Percentiles rank a stretch among this genome's conserved stretches.
phyloP scores from a whole-genome alignment of 2,329 filamentous ascomycete genomes.

The Diplodia sapinea region DNA sequence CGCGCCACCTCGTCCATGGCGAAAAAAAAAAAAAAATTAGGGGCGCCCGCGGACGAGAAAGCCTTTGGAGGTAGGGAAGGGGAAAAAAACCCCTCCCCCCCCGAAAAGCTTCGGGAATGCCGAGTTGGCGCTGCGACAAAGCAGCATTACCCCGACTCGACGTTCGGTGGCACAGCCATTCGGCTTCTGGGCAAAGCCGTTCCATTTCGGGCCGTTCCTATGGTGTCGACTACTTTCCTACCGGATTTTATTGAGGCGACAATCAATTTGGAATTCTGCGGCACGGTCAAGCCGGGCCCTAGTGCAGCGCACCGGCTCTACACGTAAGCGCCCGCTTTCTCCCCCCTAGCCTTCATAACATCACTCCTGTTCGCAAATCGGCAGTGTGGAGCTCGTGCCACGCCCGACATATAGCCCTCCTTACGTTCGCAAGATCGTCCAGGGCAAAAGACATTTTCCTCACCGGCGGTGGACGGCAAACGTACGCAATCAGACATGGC shows the following conservation, averaged over 20 bases:
- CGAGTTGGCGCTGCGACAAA: not conserved
- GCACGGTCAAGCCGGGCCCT: not conserved
- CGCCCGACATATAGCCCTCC: not conserved
- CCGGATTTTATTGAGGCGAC: not conserved
- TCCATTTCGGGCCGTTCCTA: constrained; percentile 10
- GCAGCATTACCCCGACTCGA: too few relatives aligned
- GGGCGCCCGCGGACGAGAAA: not conserved
- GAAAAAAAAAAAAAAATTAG: not conserved
- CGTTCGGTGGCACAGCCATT: not conserved
- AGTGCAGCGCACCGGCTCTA: constrained; percentile 14
- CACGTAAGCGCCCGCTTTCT: constrained; percentile 1
- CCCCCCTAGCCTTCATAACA: constrained; percentile 7
- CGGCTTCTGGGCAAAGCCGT: not conserved
- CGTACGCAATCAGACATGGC: not conserved
- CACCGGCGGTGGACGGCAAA: not conserved
- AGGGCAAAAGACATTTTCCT: not conserved
- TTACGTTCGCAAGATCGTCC: not conserved
- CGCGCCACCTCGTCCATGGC: not conserved
- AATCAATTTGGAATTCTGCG: constrained; percentile 8
- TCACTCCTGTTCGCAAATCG: constrained; percentile 4
- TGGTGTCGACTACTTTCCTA: not conserved
- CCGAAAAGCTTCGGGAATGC: not conserved
- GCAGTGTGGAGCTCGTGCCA: constrained; percentile 4
- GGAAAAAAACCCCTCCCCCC: not conserved
- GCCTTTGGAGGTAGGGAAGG: too few relatives aligned